Conservation (phyloP, 2,329 filamentous ascomycete genomes). For the Exophiala sideris region DNA sequence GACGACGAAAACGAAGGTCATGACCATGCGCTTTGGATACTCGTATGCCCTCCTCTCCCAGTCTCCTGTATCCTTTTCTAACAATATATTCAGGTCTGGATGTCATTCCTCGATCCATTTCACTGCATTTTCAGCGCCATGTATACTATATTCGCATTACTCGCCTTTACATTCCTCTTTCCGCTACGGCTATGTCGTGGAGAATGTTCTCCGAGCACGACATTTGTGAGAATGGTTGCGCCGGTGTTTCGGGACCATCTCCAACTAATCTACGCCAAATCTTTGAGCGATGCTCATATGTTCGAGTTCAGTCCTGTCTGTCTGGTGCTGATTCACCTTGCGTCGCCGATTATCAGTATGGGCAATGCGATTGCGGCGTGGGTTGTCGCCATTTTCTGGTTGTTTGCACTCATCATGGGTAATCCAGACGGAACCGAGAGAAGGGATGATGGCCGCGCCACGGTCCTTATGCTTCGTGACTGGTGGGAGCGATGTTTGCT, state of each 20-base stretch:
- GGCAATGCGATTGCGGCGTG: slow-evolving; percentile 56
- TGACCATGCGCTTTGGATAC: slow-evolving; percentile 44
- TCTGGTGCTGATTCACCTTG: slow-evolving; percentile 52
- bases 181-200: slow-evolving; percentile 54
- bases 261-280: slow-evolving; percentile 26
- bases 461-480: slow-evolving; percentile 55
- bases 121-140: slow-evolving; percentile 53
- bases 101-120: slow-evolving; percentile 47
- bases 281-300: slow-evolving; percentile 29
- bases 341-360: slow-evolving; percentile 56
- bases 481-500: slow-evolving; percentile 61
- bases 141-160: slow-evolving; percentile 52
- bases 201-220: slow-evolving; percentile 37
- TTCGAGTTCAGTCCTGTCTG: slow-evolving; percentile 38
- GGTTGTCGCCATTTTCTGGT: slow-evolving; percentile 61
- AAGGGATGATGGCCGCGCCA: slow-evolving; percentile 59
- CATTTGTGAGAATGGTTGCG: slow-evolving; percentile 24
- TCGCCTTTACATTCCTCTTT: slow-evolving; percentile 50
- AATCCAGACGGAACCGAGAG: slow-evolving; percentile 60
- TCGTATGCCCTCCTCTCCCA: slow-evolving; percentile 32
- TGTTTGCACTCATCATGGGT: slow-evolving; percentile 59
- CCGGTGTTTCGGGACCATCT: slow-evolving; percentile 27
- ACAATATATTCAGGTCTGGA: slow-evolving; percentile 28
- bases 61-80: not conserved
- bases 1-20: slow-evolving; percentile 29